A percentile compares a stretch with the other conserved stretches of the same genome.
These are phyloP conservation scores for Apiotrichum gamsii DNA, from an alignment of 1,284 basidiomycete genomes.

Conservation along the genomic window DNA sequence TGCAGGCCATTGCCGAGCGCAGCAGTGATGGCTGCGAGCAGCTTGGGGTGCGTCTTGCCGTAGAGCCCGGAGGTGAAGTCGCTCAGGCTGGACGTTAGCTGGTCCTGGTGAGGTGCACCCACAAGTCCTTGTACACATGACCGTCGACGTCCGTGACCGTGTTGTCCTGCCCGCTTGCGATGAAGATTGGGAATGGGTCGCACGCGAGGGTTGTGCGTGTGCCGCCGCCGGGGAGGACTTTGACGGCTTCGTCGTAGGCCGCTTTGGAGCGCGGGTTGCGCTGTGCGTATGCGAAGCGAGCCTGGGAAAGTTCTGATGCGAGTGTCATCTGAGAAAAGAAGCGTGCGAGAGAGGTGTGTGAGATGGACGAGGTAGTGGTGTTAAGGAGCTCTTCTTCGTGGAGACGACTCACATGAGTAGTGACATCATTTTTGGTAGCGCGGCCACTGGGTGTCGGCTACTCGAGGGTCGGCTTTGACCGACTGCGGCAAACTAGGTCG, in stretches of 20 bases:
- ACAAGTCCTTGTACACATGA: slow-evolving; percentile 27
- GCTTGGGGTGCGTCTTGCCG: slow-evolving; percentile 22
- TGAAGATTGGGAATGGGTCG: slow-evolving; percentile 24
- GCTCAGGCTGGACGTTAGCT: slow-evolving; percentile 13
- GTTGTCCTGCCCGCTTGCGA: slow-evolving; percentile 12
- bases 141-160: slow-evolving; percentile 23
- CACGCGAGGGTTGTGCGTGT: slow-evolving; percentile 26
- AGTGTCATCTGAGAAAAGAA: too few relatives aligned
- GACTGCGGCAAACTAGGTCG: too few relatives aligned
- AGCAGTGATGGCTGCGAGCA: slow-evolving; percentile 17
- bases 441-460: too few relatives aligned
- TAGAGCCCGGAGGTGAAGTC: slow-evolving; percentile 30
- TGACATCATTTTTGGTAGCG: too few relatives aligned
- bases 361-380: too few relatives aligned
- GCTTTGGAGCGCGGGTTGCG: slow-evolving; percentile 14
- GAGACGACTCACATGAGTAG: too few relatives aligned
- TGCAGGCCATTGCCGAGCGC: slow-evolving; percentile 20
- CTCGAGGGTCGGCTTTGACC: too few relatives aligned
- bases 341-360: too few relatives aligned
- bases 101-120: not conserved
- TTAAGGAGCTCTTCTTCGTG: too few relatives aligned
- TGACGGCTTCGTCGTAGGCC: slow-evolving; percentile 4
- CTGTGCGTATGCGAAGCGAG: slow-evolving; percentile 2
- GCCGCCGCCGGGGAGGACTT: slow-evolving; percentile 19
- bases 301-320: not conserved